These are phyloP conservation scores for Hirschfeldia incana DNA, from an alignment of 345 rosid genomes.

Conservation along the genomic window DNA sequence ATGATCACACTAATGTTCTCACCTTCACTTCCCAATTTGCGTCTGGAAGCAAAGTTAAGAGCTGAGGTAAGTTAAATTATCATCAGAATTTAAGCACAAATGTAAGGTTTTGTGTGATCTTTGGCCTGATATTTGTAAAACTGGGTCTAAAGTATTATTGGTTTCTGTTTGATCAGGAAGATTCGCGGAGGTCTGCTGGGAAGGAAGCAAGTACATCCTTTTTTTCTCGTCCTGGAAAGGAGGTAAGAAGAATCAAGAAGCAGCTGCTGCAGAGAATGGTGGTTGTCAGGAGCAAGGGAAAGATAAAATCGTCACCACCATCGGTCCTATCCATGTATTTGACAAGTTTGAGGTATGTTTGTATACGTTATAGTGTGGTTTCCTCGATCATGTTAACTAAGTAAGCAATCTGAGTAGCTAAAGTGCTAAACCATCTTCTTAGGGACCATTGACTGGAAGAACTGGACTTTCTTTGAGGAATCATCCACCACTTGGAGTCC, in stretches of 20 bases:
- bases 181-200: slow-evolving; percentile 65
- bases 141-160: neutral
- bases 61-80: slow-evolving; percentile 62
- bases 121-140: neutral
- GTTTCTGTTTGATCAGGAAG: slow-evolving; percentile 53
- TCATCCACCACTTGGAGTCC: slow-evolving; percentile 13
- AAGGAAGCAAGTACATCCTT: slow-evolving; percentile 71
- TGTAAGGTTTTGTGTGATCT: neutral
- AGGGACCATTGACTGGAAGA: slow-evolving; percentile 77
- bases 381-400: neutral
- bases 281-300: too few relatives aligned
- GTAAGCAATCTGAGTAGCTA: slow-evolving; percentile 7
- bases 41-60: slow-evolving; percentile 71
- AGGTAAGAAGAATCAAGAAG: slow-evolving; percentile 52
- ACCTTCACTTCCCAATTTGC: slow-evolving; percentile 57
- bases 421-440: slow-evolving; percentile 16
- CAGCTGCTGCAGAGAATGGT: too few relatives aligned
- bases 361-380: neutral
- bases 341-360: too few relatives aligned
- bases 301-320: too few relatives aligned
- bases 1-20: slow-evolving; percentile 34
- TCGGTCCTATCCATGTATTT: too few relatives aligned
- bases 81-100: too few relatives aligned
- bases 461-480: slow-evolving; percentile 60
- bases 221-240: slow-evolving; percentile 56